These are phyloP conservation scores for Peziza echinospora DNA, from an alignment of 495 filamentous ascomycete species.

Conservation along the genomic window DNA sequence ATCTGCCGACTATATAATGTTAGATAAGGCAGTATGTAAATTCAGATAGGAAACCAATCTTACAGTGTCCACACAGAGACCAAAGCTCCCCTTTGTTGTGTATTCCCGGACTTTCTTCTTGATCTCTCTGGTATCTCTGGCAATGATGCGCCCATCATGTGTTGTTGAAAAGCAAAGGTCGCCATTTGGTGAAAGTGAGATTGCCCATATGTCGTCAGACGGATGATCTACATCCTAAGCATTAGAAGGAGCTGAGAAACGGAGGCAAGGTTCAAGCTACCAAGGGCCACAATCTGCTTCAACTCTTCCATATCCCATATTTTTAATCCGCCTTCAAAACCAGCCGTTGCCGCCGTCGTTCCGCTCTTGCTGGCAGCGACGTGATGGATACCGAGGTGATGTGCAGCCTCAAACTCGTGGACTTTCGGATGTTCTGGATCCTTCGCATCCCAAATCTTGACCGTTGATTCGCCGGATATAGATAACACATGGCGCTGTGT, in stretches of 20 bases:
- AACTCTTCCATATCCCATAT: conserved; percentile 45
- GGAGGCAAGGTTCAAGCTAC: conserved; percentile 18
- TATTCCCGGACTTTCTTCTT: conserved; percentile 47
- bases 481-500: conserved; percentile 57
- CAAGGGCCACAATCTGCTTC: conserved; percentile 29
- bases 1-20: conserved; percentile 35
- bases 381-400: conserved; percentile 79
- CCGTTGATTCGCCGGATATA: conserved; percentile 54
- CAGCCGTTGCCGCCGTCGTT: conserved; percentile 50
- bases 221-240: conserved; percentile 24
- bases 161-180: conserved; percentile 61
- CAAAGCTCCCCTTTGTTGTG: conserved; percentile 80
- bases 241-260: too few relatives aligned
- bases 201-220: conserved; percentile 54
- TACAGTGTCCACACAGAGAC: conserved; percentile 67
- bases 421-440: conserved; percentile 47
- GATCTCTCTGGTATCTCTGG: conserved; percentile 51
- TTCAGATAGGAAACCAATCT: conserved; percentile 2
- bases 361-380: conserved; percentile 48
- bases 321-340: conserved; percentile 70
- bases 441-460: conserved; percentile 53
- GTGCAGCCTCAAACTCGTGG: conserved; percentile 53
- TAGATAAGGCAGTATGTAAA: background rate
- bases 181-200: conserved; percentile 64
- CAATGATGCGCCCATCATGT: conserved; percentile 62